Evolutionary conservation across 768 basidiomycete genomes (phyloP), one percentile per base, ranked within the genome.

Genomic region (Boletus bicolor): DNA sequence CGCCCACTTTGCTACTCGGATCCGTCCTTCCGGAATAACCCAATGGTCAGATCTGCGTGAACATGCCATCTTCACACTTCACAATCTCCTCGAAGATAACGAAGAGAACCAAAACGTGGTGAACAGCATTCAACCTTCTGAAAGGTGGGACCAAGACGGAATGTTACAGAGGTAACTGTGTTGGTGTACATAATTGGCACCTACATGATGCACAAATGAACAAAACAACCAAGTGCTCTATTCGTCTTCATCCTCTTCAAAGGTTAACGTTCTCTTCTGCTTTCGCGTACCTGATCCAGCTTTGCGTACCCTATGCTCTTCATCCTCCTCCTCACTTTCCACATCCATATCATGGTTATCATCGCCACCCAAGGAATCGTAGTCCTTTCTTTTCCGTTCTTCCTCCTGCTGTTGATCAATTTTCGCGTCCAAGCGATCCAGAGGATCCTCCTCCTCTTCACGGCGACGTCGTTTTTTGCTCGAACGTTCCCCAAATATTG

Each of bases 41-140:
- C 15, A 10, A 49, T 51, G 21, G 14, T 43, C 21, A 64, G 95
- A 92, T 72, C 75, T 98, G 45, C 86, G 93, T 19, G 95, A 98
- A 73, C 91, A 97, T 67, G 93, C 94, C 2, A 82, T 98, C 41
- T 86, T 97, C 60, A 81, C 92, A 19, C 76, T 97, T 19, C 83
- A 84, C 43, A 91, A 90, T 70, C 70, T 96, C 11, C 77, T 98
- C 53, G 78, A 86, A 60, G 77, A 79, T 37, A 97, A 97, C 68
- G 58, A 71, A 30, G 87, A 87, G 56, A 97, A 92, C 62, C 93
- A 98, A 71, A 79, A 77, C 3, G 77, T 91, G 41, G 87, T 98
- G 45, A 80, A 86, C 54, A 81, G 82, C 51, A 82, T 93, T 58
- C 81, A 85, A 65, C 87, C 86, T 28, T 73, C 79, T 19, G 77